These are phyloP conservation scores for Bertia moriformis DNA, from an alignment of 2,329 filamentous ascomycete genomes.

Conservation along the genomic window DNA sequence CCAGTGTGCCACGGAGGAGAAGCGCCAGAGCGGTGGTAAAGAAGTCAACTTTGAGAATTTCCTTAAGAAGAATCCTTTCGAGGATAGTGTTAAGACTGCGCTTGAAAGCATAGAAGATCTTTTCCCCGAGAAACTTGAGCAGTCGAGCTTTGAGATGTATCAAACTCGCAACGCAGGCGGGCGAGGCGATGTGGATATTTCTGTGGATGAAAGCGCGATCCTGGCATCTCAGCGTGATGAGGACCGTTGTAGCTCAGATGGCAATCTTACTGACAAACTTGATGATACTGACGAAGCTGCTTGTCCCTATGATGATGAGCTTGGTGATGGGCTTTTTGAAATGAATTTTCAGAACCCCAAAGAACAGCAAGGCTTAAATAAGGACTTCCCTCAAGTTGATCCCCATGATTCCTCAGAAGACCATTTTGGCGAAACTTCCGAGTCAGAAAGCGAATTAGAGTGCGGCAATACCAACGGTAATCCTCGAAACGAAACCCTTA, in stretches of 20 bases:
- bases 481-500: no score
- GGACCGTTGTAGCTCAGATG: no score
- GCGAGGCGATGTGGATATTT: no score
- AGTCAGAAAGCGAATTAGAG: no score
- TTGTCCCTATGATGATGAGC: not conserved
- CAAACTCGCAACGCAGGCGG: not conserved
- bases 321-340: not conserved
- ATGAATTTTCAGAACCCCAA: not conserved
- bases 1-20: slow-evolving; percentile 51
- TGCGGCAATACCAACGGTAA: no score
- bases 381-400: no score
- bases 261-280: not conserved
- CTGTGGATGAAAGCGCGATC: no score
- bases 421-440: no score
- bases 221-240: no score
- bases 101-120: slow-evolving; percentile 78
- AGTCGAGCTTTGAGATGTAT: not conserved
- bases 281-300: not conserved
- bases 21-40: slow-evolving; percentile 23
- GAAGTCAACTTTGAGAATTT: slow-evolving; percentile 51
- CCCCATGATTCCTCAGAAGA: no score
- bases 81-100: slow-evolving; percentile 54
- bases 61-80: slow-evolving; percentile 34
- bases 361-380: slow-evolving; percentile 4
- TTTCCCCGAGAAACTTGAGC: slow-evolving; percentile 51